Evolutionary conservation across 768 basidiomycete species (phyloP).

Genomic region (Termitomyces sp.): DNA sequence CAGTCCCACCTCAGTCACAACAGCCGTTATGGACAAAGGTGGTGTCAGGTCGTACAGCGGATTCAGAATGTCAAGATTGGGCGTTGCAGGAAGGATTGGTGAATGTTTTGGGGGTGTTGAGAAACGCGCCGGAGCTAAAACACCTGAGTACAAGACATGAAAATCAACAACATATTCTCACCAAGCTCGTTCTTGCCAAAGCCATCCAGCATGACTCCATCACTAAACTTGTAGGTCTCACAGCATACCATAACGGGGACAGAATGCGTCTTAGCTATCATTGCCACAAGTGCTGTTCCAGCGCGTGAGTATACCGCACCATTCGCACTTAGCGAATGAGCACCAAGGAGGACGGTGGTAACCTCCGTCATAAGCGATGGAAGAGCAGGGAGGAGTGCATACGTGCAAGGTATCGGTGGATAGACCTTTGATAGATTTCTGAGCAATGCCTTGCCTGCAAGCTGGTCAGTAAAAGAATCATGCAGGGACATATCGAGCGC

Average conservation of each 20-base stretch:
- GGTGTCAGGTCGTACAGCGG: slow-evolving; percentile 95
- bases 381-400: slow-evolving; percentile 84
- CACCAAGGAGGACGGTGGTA: slow-evolving; percentile 83
- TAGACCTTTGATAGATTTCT: slow-evolving; percentile 55
- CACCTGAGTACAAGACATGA: not conserved
- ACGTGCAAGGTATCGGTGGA: slow-evolving; percentile 75
- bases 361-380: slow-evolving; percentile 76
- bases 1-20: slow-evolving; percentile 95
- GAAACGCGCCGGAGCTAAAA: slow-evolving; percentile 30
- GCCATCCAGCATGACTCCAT: slow-evolving; percentile 86
- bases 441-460: slow-evolving; percentile 72
- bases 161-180: slow-evolving; percentile 24
- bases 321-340: slow-evolving; percentile 92
- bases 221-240: slow-evolving; percentile 98
- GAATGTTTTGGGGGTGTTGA: slow-evolving; percentile 21
- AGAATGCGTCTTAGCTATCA: slow-evolving; percentile 87
- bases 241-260: slow-evolving; percentile 96
- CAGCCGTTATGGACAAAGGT: slow-evolving; percentile 86
- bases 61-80: slow-evolving; percentile 72
- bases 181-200: slow-evolving; percentile 97
- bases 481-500: not conserved
- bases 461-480: slow-evolving; percentile 1
- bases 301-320: slow-evolving; percentile 92
- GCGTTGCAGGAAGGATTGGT: slow-evolving; percentile 23
- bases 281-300: slow-evolving; percentile 92